These are phyloP conservation scores for Cutaneotrichosporon sp. DNA, from an alignment of 1,284 basidiomycete species.

Conservation along the genomic window DNA sequence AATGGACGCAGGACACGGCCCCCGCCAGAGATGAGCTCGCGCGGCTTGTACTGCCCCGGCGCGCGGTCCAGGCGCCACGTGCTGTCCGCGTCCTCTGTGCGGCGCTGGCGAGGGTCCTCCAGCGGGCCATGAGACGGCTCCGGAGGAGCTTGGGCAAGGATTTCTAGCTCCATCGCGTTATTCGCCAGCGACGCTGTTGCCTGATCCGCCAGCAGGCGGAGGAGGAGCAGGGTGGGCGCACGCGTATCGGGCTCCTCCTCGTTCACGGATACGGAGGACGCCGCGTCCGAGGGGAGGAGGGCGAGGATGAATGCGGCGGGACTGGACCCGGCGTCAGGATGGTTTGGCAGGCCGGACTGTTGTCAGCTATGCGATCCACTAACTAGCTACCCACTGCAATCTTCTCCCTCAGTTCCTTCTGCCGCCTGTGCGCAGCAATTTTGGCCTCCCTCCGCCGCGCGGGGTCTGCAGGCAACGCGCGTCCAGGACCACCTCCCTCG, in stretches of 20 bases:
- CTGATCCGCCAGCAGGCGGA: constrained; percentile 68
- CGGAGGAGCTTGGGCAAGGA: constrained; percentile 42
- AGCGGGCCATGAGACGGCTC: constrained; percentile 44
- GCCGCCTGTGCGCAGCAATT: constrained; percentile 77
- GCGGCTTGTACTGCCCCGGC: constrained; percentile 42
- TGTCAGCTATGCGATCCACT: constrained; percentile 1
- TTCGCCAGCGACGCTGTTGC: constrained; percentile 64
- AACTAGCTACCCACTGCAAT: constrained; percentile 56
- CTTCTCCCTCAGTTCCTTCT: constrained; percentile 67
- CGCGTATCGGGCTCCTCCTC: constrained; percentile 59
- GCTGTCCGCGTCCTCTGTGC: constrained; percentile 48
- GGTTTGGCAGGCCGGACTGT: constrained; percentile 57
- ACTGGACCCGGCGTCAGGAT: constrained; percentile 34
- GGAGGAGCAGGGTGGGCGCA: constrained; percentile 61
- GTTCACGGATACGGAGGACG: constrained; percentile 43
- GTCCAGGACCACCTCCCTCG: constrained; percentile 39
- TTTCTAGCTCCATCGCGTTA: constrained; percentile 66
- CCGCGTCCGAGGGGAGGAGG: constrained; percentile 20
- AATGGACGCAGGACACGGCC: constrained; percentile 83
- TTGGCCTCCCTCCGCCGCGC: constrained; percentile 71
- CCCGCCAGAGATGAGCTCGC: constrained; percentile 63
- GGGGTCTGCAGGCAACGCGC: constrained; percentile 58
- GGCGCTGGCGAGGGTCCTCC: constrained; percentile 38
- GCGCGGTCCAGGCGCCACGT: constrained; percentile 71
- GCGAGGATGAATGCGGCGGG: constrained; percentile 31